Base-by-base conservation (phyloP, 2,329 filamentous ascomycete species). In the Verticillium albo-atrum region DNA sequence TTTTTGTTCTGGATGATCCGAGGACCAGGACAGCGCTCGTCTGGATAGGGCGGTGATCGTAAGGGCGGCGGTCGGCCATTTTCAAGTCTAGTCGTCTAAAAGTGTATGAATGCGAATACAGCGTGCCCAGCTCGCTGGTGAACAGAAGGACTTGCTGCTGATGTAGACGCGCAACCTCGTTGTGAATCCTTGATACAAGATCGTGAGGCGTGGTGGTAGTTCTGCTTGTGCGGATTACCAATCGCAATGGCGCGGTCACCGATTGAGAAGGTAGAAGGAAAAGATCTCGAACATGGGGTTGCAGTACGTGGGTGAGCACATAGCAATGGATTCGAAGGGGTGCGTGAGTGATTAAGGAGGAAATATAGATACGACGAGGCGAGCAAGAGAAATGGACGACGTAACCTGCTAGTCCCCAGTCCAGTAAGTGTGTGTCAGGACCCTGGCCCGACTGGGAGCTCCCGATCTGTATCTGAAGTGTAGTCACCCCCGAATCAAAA, bases 21-120 rank as follows among this genome's bases (percentile, higher is more conserved):
- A 81, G 73, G 10, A 82, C 70, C 47, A 80, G 79, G 26, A 82
- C 79, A 28, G 79, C 78, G 65, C 79, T 82, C 61, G 77, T 82
- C 66, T 82, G 80, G 25, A 82, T 77, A 3, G 75, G 77, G n/a
- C 73, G 73, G 58, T 76, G 73, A 59, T 76, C 70, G 32, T 32
- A 53, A 23, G 55, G 58, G 14, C 61, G 61, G 26, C 53, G 59
- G 25, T 64, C 61, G 27, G 59, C 61, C 62, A 64, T 64, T 9
- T 27, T 25, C 12, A 10, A 6, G 20, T 53, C 17, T 27, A 17
- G 20, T 4, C n/a, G 7, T 47, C 3, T 25, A n/a, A n/a, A 9
- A 6, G 17, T 20, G 15, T n/a, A 3, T 23, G 37, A 2, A 23
- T 47, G 20, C 20, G 7, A 7, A 20, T 23, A n/a, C n/a, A 10